Percentiles rank a stretch among this genome's conserved stretches.
Evolutionary conservation across 1,284 basidiomycete species (phyloP).

Genomic region (Cerrena zonata): DNA sequence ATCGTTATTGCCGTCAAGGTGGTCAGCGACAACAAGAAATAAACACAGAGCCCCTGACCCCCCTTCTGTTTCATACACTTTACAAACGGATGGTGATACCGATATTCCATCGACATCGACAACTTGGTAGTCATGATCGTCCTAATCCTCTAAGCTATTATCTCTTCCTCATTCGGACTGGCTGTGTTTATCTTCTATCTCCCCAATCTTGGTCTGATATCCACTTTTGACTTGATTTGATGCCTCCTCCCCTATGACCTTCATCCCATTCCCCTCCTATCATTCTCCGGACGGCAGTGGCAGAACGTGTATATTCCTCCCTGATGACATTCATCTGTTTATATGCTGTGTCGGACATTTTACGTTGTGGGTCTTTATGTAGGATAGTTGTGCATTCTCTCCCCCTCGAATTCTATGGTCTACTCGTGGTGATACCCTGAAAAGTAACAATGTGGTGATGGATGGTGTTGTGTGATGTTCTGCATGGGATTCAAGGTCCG

Average conservation of each 20-base stretch:
- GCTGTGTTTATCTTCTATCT: not conserved
- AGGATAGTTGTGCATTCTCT: not conserved
- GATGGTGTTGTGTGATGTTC: no score
- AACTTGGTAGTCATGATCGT: no score
- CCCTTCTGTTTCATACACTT: no score
- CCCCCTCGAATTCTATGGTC: not conserved
- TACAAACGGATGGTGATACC: no score
- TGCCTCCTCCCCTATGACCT: slow-evolving; percentile 1
- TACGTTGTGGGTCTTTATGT: not conserved
- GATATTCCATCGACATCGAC: no score
- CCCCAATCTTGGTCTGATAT: no score
- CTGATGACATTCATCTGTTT: not conserved
- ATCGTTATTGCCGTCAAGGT: slow-evolving; percentile 57
- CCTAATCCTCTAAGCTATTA: no score
- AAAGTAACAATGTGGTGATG: no score
- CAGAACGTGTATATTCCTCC: not conserved
- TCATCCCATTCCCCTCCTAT: not conserved
- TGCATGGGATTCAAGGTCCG: no score
- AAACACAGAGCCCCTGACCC: no score
- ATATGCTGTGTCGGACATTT: not conserved
- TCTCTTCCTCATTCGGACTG: slow-evolving; percentile 9
- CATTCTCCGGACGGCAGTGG: not conserved
- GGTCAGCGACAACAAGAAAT: slow-evolving; percentile 27
- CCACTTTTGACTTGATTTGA: not conserved
- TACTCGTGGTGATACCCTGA: slow-evolving; percentile 1